Base-by-base conservation (phyloP, 805 yeast genomes). In the Barnettozyma populi region DNA sequence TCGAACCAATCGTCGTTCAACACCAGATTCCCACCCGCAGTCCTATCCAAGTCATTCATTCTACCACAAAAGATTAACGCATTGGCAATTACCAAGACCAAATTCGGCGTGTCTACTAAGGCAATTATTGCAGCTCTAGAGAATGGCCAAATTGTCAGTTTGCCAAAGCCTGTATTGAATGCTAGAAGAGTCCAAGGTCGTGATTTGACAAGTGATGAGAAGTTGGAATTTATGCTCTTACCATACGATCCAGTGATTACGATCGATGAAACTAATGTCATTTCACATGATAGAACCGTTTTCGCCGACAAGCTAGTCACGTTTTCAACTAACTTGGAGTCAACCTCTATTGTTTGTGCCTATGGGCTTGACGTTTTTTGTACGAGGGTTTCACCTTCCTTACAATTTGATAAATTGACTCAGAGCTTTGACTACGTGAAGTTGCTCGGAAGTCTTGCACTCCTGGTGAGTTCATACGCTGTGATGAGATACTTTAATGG, bases 381-480 rank as follows among this genome's bases (percentile, higher is more conserved):
- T 59, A 83, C 95, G 0, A 72, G 80, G 48, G 73, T 86, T 16
- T 76, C 84, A 44, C 97, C 98, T 0, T 87, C 97, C 0, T 78
- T 78, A 38, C 86, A 88, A 36, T 90, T 87, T 66, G 99, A 92
- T 66, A 71, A 79, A 44, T 72, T 92, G 62, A 77, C 82, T 23
- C 67, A 73, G 27, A 72, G 74, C 44, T 94, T 94, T 61, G 88
- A 84, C 56, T 84, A 79, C 58, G 60, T 69, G 13, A 83, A 80
- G 55, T 73, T 92, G 39, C 41, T 84, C 7, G 52, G 72, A 6
- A 86, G 96, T 1, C 73, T 90, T 3, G 64, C 66, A 0, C 70
- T 74, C 0, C 68, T 90, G 41, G 46, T 78, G 1, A 62, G 70
- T 0, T 71, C 71, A 0, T 78, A 78, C 41, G 52, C 73, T 6